These are phyloP conservation scores for Ascomycota sp. DNA, from an alignment of 2,329 filamentous ascomycete genomes.

Conservation along the genomic window DNA sequence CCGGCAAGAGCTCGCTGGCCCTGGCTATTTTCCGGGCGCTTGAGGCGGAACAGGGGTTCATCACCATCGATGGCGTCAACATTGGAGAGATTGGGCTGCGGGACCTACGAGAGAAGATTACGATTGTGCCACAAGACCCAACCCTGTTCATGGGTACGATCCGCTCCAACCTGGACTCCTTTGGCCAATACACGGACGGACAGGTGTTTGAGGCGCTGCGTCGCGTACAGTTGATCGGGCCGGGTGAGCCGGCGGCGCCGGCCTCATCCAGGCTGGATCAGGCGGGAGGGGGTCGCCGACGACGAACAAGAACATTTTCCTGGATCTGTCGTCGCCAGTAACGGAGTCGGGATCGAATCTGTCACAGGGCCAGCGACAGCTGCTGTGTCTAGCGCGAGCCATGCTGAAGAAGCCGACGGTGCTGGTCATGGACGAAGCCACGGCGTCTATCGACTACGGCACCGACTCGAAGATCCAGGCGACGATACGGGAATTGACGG, in stretches of 20 bases:
- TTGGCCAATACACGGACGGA: slow-evolving; percentile 71
- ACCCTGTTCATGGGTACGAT: slow-evolving; percentile 88
- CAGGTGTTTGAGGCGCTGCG: slow-evolving; percentile 74
- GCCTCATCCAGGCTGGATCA: slow-evolving; percentile 1
- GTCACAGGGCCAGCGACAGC: slow-evolving; percentile 87
- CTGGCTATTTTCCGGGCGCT: slow-evolving; percentile 83
- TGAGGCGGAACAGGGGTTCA: slow-evolving; percentile 76
- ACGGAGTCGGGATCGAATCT: slow-evolving; percentile 85
- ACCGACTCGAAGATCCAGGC: slow-evolving; percentile 94
- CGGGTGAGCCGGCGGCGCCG: slow-evolving; percentile 23
- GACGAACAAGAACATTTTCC: slow-evolving; percentile 89
- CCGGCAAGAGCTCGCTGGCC: slow-evolving; percentile 88
- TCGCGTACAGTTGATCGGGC: slow-evolving; percentile 69
- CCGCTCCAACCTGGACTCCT: slow-evolving; percentile 82
- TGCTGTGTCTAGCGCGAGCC: slow-evolving; percentile 80
- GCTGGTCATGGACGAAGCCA: slow-evolving; percentile 98
- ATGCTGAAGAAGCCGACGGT: slow-evolving; percentile 82
- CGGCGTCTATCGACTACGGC: slow-evolving; percentile 88
- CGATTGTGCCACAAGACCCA: slow-evolving; percentile 93
- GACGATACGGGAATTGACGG: slow-evolving; percentile 79
- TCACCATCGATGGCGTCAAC: slow-evolving; percentile 79
- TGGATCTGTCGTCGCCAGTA: slow-evolving; percentile 64
- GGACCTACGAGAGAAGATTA: slow-evolving; percentile 81
- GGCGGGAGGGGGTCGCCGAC: slow-evolving; percentile 13
- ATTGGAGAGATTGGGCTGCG: slow-evolving; percentile 80